These are phyloP conservation scores for Fagopyrum homotropicum DNA, from an alignment of 148 eudicot species.

Conservation along the genomic window DNA sequence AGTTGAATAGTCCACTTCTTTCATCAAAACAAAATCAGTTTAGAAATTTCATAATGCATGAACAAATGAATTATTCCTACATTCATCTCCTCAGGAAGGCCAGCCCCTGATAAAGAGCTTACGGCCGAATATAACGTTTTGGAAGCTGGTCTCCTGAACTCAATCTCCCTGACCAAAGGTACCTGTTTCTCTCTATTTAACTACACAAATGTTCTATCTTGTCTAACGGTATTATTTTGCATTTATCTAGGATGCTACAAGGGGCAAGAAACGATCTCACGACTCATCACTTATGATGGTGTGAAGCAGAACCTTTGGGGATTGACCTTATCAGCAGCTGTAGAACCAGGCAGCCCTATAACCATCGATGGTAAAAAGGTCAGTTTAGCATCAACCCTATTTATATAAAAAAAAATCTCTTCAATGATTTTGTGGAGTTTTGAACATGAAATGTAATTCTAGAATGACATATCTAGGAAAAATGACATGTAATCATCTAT, in stretches of 20 bases:
- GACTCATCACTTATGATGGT: constrained; percentile 69
- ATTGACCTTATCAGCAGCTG: constrained; percentile 44
- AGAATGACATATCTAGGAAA: background rate
- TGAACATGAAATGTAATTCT: background rate
- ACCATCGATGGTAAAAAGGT: constrained; percentile 59
- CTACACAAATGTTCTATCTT: background rate
- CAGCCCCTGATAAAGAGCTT: constrained; percentile 65
- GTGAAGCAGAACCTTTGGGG: constrained; percentile 67
- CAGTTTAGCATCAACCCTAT: background rate
- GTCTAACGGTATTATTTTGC: background rate
- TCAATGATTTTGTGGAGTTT: background rate
- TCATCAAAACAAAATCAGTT: background rate
- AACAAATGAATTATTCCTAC: background rate
- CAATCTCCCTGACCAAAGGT: constrained; percentile 65
- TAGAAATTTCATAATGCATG: background rate
- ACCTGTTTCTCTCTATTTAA: background rate
- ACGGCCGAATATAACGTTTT: constrained; percentile 65
- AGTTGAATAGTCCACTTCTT: background rate
- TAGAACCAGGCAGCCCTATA: constrained; percentile 50
- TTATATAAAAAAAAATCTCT: background rate
- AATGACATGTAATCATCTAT: background rate
- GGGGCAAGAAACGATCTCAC: constrained; percentile 71
- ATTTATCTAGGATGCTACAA: constrained; percentile 57
- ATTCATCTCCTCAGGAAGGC: constrained; percentile 49
- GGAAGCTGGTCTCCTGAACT: constrained; percentile 69